A percentile compares a stretch with the other conserved stretches of the same genome.
Evolutionary conservation across 805 yeast genomes (phyloP).

Genomic region (Metschnikowia koreensis): DNA sequence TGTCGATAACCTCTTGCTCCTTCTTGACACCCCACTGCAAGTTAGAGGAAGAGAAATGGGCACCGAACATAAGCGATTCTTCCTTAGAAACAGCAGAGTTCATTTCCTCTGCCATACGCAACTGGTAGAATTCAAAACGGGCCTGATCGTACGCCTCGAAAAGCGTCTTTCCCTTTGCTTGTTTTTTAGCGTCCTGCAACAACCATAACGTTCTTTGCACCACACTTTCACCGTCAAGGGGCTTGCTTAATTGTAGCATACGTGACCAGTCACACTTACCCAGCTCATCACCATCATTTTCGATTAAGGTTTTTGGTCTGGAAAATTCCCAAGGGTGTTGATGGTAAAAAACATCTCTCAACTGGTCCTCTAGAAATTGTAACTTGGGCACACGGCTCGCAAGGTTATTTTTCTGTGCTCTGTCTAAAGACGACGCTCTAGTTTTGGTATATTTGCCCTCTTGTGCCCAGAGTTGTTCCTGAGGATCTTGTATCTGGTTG

Average conservation of each 20-base stretch:
- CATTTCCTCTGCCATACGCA: conserved; percentile 84
- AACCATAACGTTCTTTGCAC: conserved; percentile 46
- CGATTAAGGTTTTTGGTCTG: conserved; percentile 80
- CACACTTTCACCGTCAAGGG: conserved; percentile 78
- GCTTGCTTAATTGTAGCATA: conserved; percentile 68
- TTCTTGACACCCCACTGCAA: conserved; percentile 65
- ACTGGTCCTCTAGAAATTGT: conserved; percentile 69
- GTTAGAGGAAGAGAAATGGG: conserved; percentile 60
- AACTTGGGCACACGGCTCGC: conserved; percentile 54
- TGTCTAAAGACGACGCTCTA: conserved; percentile 37
- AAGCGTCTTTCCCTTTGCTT: conserved; percentile 27
- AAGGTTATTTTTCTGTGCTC: conserved; percentile 35
- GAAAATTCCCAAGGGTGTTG: conserved; percentile 99
- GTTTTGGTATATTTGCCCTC: conserved; percentile 43
- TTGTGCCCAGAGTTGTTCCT: conserved; percentile 14
- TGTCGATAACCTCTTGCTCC: conserved; percentile 69
- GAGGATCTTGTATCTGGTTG: conserved; percentile 32
- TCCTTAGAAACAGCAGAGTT: conserved; percentile 68
- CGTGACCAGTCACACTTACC: conserved; percentile 70
- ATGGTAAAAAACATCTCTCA: conserved; percentile 77
- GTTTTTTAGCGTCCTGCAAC: conserved; percentile 23
- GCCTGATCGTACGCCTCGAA: conserved; percentile 81
- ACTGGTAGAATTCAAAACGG: conserved; percentile 80
- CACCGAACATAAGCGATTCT: conserved; percentile 84
- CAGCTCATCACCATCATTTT: conserved; percentile 62